Conservation (phyloP, 2,329 filamentous ascomycete species). For the Pseudonectria foliicola region DNA sequence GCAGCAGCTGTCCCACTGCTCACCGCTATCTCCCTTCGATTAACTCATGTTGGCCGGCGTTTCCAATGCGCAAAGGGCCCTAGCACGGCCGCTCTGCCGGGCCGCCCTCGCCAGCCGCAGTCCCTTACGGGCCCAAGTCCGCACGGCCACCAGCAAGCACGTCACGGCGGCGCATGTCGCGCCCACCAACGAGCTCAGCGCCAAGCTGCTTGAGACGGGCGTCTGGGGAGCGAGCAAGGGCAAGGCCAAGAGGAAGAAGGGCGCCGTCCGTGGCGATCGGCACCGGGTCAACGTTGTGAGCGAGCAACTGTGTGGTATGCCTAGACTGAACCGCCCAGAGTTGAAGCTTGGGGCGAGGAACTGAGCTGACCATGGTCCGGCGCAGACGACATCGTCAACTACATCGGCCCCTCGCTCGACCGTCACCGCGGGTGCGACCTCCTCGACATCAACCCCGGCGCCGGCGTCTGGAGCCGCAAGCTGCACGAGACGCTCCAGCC, state of each 20-base stretch:
- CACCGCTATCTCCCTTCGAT: no score
- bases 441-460: constrained; percentile 78
- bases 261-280: constrained; percentile 16
- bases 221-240: constrained; percentile 18
- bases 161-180: constrained; percentile 3
- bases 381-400: constrained; percentile 61
- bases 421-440: constrained; percentile 74
- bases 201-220: constrained; percentile 18
- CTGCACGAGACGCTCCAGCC: constrained; percentile 70
- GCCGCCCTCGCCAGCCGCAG: neutral
- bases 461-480: constrained; percentile 69
- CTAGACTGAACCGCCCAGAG: neutral
- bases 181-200: constrained; percentile 7
- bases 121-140: neutral
- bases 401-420: constrained; percentile 61
- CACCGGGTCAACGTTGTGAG: constrained; percentile 46
- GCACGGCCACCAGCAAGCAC: constrained; percentile 1
- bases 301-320: constrained; percentile 42
- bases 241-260: constrained; percentile 7
- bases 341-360: neutral
- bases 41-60: constrained; percentile 14
- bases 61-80: constrained; percentile 8
- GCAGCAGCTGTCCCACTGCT: neutral
- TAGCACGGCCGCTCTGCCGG: constrained; percentile 8
- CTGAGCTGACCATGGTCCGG: neutral